These are phyloP conservation scores for Houttuynia cordata DNA, from an alignment of 164 flowering plant genomes.

Conservation along the genomic window DNA sequence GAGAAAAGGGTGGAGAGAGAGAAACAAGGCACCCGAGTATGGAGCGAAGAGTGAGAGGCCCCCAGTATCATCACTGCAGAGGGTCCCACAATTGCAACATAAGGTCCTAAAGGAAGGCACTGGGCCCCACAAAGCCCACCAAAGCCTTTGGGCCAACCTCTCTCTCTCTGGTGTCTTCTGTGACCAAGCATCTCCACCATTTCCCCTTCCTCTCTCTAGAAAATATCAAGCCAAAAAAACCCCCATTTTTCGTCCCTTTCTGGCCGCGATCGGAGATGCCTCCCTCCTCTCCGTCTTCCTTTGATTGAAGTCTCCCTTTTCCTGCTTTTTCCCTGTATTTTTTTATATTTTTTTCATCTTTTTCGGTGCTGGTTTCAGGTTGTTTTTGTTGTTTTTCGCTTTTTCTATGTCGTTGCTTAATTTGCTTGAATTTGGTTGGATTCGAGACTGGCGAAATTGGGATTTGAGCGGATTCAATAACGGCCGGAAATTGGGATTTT, in stretches of 20 bases:
- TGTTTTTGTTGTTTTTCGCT: background rate
- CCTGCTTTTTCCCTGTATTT: too few relatives aligned
- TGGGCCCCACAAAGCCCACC: too few relatives aligned
- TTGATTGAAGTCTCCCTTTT: background rate
- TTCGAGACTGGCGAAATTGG: background rate
- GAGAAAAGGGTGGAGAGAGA: too few relatives aligned
- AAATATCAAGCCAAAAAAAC: background rate
- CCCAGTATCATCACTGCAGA: too few relatives aligned
- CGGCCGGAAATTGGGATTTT: background rate
- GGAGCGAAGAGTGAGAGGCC: too few relatives aligned
- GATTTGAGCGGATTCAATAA: background rate
- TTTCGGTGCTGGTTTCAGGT: background rate
- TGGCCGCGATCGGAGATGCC: background rate
- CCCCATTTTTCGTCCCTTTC: background rate
- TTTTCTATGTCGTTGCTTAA: too few relatives aligned
- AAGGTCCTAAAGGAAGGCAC: too few relatives aligned
- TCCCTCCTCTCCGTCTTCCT: background rate
- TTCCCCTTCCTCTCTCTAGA: background rate
- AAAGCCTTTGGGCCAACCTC: too few relatives aligned
- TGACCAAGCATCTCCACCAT: background rate
- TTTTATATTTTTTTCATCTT: too few relatives aligned
- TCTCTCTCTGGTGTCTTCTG: background rate
- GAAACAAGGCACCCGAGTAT: too few relatives aligned
- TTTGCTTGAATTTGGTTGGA: background rate
- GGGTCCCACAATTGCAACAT: too few relatives aligned